Evolutionary conservation across 495 filamentous ascomycete species (phyloP), one percentile per base, ranked within the genome.

Genomic region (Aspergillus bertholletiae): DNA sequence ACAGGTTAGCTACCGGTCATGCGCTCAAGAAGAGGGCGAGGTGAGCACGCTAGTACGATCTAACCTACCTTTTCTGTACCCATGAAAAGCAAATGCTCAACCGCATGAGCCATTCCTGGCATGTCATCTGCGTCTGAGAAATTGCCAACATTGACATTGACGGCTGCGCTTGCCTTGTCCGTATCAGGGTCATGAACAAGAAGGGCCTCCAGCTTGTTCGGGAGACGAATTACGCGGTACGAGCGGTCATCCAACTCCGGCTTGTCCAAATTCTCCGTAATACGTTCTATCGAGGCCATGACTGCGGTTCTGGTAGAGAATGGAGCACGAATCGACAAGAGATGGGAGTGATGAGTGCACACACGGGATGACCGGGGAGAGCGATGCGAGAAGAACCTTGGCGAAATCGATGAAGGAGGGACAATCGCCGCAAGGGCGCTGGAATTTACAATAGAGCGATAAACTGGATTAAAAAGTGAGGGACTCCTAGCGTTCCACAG

Each of bases 11-110:
- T 13, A 43, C 17, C 20, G 37, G 1, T 0, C 1, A 26, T 7
- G 21, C 34, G 20, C 15, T 21, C 9, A 22, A 17, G 2, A 30
- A 5, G 8, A 8, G 22, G 46, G 41, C 21, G 20, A 4, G 9
- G 28, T 24, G 18, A n/a, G 8, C 40, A 12, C 21, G 21, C n/a
- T 15, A 21, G 11, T 13, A 24, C 21, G 35, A 57, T 49, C 43
- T 46, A 24, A 65, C 71, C 53, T 70, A 89, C 87, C 80, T 98
- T 98, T 71, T 96, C 84, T 9, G 94, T 99, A 37, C 94, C 94
- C 95, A 99, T 97, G 76, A 99, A 99, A 8, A 97, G 75, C 63
- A 97, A 75, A 81, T 97, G 84, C 60, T 96, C 92, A 37, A 96
- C 88, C 1, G 89, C 89, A 73, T 96, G 92, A 11, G 88, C 90